These are phyloP conservation scores for Neofusicoccum parvum DNA, from an alignment of 2,329 filamentous ascomycete genomes.

Conservation along the genomic window DNA sequence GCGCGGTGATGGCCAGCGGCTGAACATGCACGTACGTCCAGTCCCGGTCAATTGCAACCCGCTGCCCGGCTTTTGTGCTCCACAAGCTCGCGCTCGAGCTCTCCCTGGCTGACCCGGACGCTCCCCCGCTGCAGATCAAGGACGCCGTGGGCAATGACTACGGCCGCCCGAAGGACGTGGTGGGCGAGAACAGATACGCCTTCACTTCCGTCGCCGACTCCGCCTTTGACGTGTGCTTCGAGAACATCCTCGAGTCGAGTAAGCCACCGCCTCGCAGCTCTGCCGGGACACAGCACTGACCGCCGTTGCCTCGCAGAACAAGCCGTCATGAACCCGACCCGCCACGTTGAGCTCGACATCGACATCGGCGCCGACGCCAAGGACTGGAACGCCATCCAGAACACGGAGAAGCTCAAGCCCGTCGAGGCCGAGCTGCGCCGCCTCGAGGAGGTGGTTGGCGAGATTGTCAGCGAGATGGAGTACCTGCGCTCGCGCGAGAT, in stretches of 20 bases:
- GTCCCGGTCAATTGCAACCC: neutral
- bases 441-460: slow-evolving; percentile 85
- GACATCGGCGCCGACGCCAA: slow-evolving; percentile 96
- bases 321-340: slow-evolving; percentile 54
- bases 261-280: slow-evolving; percentile 42
- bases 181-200: slow-evolving; percentile 86
- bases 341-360: slow-evolving; percentile 87
- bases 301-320: slow-evolving; percentile 29
- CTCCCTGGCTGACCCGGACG: neutral
- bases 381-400: slow-evolving; percentile 96
- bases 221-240: slow-evolving; percentile 95
- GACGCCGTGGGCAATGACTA: slow-evolving; percentile 97
- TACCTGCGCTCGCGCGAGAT: slow-evolving; percentile 89
- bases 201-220: slow-evolving; percentile 93
- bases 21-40: slow-evolving; percentile 85
- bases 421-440: slow-evolving; percentile 91
- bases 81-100: neutral
- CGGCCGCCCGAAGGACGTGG: slow-evolving; percentile 85
- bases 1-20: slow-evolving; percentile 86
- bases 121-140: slow-evolving; percentile 67
- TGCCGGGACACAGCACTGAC: neutral
- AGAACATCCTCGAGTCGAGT: slow-evolving; percentile 76
- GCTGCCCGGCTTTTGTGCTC: neutral
- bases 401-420: slow-evolving; percentile 95
- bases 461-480: slow-evolving; percentile 94